phyloP scores from a whole-genome alignment of 352 stramenopile species.

The Pythium aquatile region DNA sequence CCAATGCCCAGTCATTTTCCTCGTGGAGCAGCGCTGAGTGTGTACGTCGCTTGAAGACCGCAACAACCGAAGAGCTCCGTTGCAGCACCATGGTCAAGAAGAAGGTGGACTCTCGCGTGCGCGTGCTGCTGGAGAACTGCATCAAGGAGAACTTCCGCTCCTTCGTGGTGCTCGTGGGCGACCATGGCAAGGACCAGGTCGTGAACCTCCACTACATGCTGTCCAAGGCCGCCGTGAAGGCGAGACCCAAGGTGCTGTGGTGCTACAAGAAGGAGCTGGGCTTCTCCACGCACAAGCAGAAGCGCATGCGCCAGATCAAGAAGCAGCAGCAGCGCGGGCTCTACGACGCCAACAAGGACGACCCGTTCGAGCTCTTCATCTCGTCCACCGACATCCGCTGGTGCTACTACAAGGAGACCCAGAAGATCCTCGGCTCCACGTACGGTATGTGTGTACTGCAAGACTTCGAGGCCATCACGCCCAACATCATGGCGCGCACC shows the following conservation, averaged over 20 bases:
- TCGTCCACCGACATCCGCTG: slow-evolving; percentile 98
- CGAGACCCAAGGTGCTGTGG: slow-evolving; percentile 97
- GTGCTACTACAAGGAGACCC: slow-evolving; percentile 99
- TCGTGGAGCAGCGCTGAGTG: not conserved
- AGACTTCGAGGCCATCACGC: slow-evolving; percentile 99
- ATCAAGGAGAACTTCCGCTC: slow-evolving; percentile 96
- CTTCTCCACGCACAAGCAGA: slow-evolving; percentile 97
- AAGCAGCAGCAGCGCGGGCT: slow-evolving; percentile 92
- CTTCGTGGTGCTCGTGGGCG: slow-evolving; percentile 97
- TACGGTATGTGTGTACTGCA: slow-evolving; percentile 99
- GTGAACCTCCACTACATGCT: slow-evolving; percentile 99
- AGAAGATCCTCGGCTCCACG: slow-evolving; percentile 98
- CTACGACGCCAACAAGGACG: slow-evolving; percentile 91
- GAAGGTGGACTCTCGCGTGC: slow-evolving; percentile 97
- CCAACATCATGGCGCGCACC: slow-evolving; percentile 98
- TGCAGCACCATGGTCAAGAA: slow-evolving; percentile 96
- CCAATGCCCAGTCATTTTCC: slow-evolving; percentile 23
- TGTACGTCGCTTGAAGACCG: slow-evolving; percentile 17
- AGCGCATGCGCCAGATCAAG: slow-evolving; percentile 95
- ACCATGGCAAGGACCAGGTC: slow-evolving; percentile 99
- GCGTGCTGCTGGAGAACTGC: slow-evolving; percentile 96
- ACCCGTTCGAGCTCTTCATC: slow-evolving; percentile 99
- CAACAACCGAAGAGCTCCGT: not conserved
- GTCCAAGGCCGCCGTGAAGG: slow-evolving; percentile 93
- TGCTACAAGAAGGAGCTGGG: slow-evolving; percentile 99